These are phyloP conservation scores for Elaeagnus macrophylla DNA, from an alignment of 306 rosid species.

Conservation along the genomic window DNA sequence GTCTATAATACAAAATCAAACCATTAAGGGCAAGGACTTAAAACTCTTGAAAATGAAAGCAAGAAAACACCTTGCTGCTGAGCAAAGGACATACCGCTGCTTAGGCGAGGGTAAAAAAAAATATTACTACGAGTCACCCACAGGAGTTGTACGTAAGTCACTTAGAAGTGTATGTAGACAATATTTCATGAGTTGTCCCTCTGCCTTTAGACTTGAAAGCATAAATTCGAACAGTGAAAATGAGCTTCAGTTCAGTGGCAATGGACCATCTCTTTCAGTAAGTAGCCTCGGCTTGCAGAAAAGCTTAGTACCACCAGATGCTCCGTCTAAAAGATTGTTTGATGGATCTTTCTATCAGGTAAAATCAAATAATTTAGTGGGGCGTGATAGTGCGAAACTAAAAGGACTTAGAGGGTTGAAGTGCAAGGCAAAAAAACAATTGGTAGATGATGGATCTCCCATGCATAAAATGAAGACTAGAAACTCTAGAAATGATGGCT, in stretches of 20 bases:
- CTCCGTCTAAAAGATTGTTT: not conserved
- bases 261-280: not conserved
- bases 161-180: constrained; percentile 38
- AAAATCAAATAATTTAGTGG: not conserved
- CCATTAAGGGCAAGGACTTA: not conserved
- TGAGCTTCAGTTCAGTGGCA: not conserved
- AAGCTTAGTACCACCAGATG: not conserved
- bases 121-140: constrained; percentile 37
- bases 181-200: constrained; percentile 3
- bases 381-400: constrained; percentile 3
- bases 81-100: constrained; percentile 29
- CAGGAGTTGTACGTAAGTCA: constrained; percentile 13
- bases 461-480: constrained; percentile 30
- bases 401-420: constrained; percentile 10
- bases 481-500: constrained; percentile 10
- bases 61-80: constrained; percentile 35
- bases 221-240: not conserved
- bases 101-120: not conserved
- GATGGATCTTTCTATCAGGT: not conserved
- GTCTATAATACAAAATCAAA: not conserved
- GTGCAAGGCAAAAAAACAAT: constrained; percentile 8
- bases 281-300: not conserved
- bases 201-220: not conserved
- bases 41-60: constrained; percentile 25
- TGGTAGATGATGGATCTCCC: constrained; percentile 20